A percentile compares a stretch with the other conserved stretches of the same genome.
phyloP scores from a whole-genome alignment of 139 green algal genomes.

The Asterochloris sp. region DNA sequence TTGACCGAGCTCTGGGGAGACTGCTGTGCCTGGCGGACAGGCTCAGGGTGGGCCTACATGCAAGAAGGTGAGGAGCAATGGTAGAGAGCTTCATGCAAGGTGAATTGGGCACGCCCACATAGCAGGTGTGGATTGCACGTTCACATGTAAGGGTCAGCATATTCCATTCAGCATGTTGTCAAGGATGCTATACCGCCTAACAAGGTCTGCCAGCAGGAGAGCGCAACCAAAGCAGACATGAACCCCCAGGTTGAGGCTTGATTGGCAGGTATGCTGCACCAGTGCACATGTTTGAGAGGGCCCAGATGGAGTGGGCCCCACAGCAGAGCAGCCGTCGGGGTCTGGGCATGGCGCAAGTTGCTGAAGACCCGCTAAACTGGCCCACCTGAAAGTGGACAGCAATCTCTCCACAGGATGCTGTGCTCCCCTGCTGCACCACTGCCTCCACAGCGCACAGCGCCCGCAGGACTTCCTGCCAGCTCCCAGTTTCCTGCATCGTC shows the following conservation, averaged over 20 bases:
- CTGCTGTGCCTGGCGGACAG: conserved; percentile 25
- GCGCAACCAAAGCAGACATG: background rate
- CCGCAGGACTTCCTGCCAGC: conserved; percentile 67
- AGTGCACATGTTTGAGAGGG: background rate
- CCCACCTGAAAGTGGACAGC: conserved; percentile 71
- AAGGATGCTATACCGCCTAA: background rate
- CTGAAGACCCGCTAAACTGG: background rate
- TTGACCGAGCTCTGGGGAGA: conserved; percentile 47
- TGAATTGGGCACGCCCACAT: background rate
- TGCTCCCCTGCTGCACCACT: conserved; percentile 50
- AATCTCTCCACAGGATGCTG: conserved; percentile 48
- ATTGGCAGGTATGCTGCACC: background rate
- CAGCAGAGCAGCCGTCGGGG: background rate
- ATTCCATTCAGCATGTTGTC: background rate
- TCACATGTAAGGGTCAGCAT: background rate
- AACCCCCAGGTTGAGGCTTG: background rate
- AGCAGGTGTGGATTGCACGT: background rate
- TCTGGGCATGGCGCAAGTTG: background rate
- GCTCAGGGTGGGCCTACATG: background rate
- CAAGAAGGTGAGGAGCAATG: background rate
- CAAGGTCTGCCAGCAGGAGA: background rate
- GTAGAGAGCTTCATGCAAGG: background rate
- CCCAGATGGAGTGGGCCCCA: background rate
- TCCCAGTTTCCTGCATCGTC: conserved; percentile 27
- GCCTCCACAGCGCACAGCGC: conserved; percentile 71